Evolutionary conservation across 352 stramenopile species (phyloP), one percentile per base, ranked within the genome.

Genomic region (Globisporangium iwayamae): DNA sequence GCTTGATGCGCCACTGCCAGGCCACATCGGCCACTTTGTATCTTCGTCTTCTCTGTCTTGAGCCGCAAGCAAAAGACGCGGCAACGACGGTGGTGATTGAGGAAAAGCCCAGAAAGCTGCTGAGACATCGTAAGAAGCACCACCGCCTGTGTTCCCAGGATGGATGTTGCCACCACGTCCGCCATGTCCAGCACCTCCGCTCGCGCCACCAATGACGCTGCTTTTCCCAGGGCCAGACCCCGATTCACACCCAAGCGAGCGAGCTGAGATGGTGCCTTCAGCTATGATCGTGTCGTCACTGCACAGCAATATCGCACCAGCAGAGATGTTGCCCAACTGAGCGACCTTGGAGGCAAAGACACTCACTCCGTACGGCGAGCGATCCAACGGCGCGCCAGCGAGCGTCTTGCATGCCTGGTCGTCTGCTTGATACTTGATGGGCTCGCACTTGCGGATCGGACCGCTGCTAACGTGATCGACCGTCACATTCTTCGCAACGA

Each of bases 121-220:
- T 9, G 32, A 62, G 54, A 70, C 72, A 51, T 89, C 79, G 46
- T 87, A 88, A 1, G 64, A 57, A 46, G 58, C 36, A 2, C 82
- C 82, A 36, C 69, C 79, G 25, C 79, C 82, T 65, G 50, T 71
- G 59, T 79, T 78, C 28, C 72, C 78, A 8, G 82, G 82, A 63
- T 87, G 66, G 39, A 89, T 66, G 28, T 88, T 86, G 7, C 82
- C 82, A 32, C 82, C 82, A 46, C 73, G 67, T 48, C 82, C 82
- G 54, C 82, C 82, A 70, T 91, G 82, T n/a, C 82, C 82, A 55
- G 82, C 82, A 7, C 82, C 82, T 50, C 82, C 82, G 43, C 82
- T 91, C 30, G 82, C 80, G 56, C 74, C 78, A 13, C 72, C 66
- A 28, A 63, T 65, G 30, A 86, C 51, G n/a, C 72, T 67, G 56